These are phyloP conservation scores for Bullera alba DNA, from an alignment of 768 basidiomycete genomes.

Conservation along the genomic window DNA sequence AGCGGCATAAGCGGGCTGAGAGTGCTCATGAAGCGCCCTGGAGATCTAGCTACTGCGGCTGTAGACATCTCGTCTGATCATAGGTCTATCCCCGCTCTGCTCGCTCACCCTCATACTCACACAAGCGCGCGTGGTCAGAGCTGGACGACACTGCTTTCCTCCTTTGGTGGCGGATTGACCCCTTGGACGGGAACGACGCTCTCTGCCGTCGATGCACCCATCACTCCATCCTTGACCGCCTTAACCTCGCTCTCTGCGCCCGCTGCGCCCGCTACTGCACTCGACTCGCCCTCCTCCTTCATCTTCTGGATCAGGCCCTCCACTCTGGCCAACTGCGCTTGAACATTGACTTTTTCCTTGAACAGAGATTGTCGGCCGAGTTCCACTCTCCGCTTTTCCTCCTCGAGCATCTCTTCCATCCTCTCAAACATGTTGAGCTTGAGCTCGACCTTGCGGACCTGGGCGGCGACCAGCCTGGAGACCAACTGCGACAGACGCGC, in stretches of 20 bases:
- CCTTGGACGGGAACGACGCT: background rate
- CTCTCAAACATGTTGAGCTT: conserved; percentile 95
- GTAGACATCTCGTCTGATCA: too few species aligned
- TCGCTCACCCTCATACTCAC: too few species aligned
- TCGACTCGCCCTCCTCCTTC: conserved; percentile 10
- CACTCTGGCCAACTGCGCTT: conserved; percentile 35
- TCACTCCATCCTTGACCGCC: background rate
- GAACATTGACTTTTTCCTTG: conserved; percentile 56
- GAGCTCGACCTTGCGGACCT: conserved; percentile 74
- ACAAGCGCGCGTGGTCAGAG: too few species aligned
- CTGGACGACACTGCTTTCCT: conserved; percentile 14
- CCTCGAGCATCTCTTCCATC: conserved; percentile 86
- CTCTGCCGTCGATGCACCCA: background rate
- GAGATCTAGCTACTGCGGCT: too few species aligned
- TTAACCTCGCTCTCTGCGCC: background rate
- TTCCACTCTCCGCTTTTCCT: conserved; percentile 79
- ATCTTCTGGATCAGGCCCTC: conserved; percentile 35
- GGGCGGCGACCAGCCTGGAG: conserved; percentile 66
- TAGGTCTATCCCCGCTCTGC: too few species aligned
- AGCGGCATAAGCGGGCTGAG: too few species aligned
- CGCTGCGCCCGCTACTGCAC: background rate
- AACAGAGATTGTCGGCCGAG: conserved; percentile 70
- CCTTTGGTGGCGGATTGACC: conserved; percentile 6
- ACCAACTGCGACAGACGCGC: conserved; percentile 70
- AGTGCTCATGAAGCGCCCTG: too few species aligned